A percentile compares a stretch with the other conserved stretches of the same genome.
phyloP scores from a whole-genome alignment of 306 rosid genomes.

The Malus orientalis region DNA sequence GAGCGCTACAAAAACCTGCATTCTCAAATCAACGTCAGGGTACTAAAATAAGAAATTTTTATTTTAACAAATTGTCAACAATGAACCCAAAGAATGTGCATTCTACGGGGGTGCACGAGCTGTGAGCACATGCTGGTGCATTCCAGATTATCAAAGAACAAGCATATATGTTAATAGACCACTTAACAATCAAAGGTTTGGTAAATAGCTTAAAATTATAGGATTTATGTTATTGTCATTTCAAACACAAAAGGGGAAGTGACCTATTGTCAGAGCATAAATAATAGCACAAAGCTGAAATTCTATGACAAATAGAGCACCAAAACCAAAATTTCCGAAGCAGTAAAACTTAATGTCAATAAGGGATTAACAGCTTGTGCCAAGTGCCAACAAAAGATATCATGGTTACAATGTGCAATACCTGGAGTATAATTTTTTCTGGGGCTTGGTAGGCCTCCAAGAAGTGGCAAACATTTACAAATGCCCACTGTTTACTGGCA shows the following conservation, averaged over 20 bases:
- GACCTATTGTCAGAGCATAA: background rate
- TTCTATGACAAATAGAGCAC: background rate
- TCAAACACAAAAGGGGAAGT: background rate
- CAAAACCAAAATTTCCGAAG: background rate
- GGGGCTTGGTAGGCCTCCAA: constrained; percentile 99
- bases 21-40: constrained; percentile 18
- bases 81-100: background rate
- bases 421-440: constrained; percentile 98
- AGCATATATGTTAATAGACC: background rate
- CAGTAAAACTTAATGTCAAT: background rate
- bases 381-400: background rate
- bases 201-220: background rate
- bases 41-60: background rate
- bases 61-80: background rate
- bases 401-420: constrained; percentile 6
- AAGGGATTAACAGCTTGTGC: constrained; percentile 3
- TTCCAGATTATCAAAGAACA: background rate
- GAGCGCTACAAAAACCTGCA: constrained; percentile 98
- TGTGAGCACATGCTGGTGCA: background rate
- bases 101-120: background rate
- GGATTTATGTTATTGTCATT: background rate
- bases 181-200: background rate
- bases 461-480: constrained; percentile 99
- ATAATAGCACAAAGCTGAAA: background rate
- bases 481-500: constrained; percentile 99